Percentiles rank a stretch among this genome's conserved stretches.
Conservation (phyloP, 164 flowering plant genomes). For the Stephania japonica region DNA sequence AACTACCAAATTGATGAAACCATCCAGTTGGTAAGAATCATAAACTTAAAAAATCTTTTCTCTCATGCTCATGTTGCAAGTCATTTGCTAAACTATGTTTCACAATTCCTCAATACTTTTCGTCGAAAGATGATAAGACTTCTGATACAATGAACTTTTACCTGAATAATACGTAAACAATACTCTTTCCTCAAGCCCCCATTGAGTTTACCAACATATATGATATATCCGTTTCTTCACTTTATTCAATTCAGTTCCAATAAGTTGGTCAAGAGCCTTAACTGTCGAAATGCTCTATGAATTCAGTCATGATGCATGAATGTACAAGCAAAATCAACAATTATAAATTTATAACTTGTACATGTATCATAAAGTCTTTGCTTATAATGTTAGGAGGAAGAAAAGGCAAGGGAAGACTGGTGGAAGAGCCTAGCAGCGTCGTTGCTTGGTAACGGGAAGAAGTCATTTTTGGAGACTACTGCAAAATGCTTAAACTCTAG, state of each 20-base stretch:
- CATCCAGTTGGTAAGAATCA: slow-evolving; percentile 24
- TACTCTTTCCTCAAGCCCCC: not conserved
- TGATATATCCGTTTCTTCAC: not conserved
- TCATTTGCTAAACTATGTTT: too few relatives aligned
- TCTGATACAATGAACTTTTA: not conserved
- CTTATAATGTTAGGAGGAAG: slow-evolving; percentile 37
- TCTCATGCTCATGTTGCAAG: too few relatives aligned
- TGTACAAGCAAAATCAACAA: not conserved
- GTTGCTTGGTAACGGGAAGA: slow-evolving; percentile 42
- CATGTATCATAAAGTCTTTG: not conserved
- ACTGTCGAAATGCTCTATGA: too few relatives aligned
- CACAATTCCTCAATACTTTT: not conserved
- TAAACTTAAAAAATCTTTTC: not conserved
- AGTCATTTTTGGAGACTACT: slow-evolving; percentile 37
- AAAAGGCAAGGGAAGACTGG: slow-evolving; percentile 47
- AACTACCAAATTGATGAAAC: slow-evolving; percentile 16
- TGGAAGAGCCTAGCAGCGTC: slow-evolving; percentile 33
- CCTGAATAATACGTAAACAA: not conserved
- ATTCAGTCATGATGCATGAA: too few relatives aligned
- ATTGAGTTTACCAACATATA: too few relatives aligned
- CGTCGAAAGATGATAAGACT: not conserved
- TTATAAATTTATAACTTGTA: not conserved
- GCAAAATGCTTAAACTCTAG: slow-evolving; percentile 47
- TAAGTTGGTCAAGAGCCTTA: not conserved
- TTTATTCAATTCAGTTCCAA: not conserved